These are phyloP conservation scores for Komagataella mondaviorum DNA, from an alignment of 805 yeast genomes.

Conservation along the genomic window DNA sequence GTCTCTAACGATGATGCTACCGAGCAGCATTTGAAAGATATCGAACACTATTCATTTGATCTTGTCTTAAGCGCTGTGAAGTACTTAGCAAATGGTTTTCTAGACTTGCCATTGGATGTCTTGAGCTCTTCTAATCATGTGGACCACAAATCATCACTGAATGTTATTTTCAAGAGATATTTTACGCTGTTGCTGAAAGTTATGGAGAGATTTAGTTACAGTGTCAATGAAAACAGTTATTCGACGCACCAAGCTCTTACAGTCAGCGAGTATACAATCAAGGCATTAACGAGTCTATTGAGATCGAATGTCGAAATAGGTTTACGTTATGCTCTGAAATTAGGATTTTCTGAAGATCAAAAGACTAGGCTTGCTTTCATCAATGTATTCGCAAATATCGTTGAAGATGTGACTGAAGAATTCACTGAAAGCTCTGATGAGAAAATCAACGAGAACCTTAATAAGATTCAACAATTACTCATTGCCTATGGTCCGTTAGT, in stretches of 20 bases:
- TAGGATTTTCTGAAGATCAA: conserved; percentile 60
- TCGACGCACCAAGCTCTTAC: conserved; percentile 37
- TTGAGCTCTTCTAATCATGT: conserved; percentile 42
- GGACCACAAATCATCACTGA: conserved; percentile 8
- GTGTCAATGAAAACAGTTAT: conserved; percentile 8
- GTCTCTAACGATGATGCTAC: not conserved
- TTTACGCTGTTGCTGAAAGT: conserved; percentile 47
- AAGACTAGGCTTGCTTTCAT: conserved; percentile 61
- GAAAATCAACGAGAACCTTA: conserved; percentile 2
- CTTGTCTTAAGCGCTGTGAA: conserved; percentile 52
- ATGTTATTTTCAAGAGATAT: conserved; percentile 54
- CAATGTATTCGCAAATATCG: conserved; percentile 63
- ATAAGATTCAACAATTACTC: not conserved
- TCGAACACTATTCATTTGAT: conserved; percentile 37
- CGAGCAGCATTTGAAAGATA: conserved; percentile 19
- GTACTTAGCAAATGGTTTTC: conserved; percentile 41
- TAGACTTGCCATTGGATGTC: conserved; percentile 43
- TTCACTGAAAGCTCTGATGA: conserved; percentile 4
- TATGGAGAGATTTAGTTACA: conserved; percentile 27
- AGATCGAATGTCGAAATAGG: conserved; percentile 70
- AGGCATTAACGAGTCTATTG: conserved; percentile 53
- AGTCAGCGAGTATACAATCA: conserved; percentile 50
- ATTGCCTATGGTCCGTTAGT: not conserved
- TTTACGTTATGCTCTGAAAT: conserved; percentile 57
- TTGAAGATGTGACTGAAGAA: conserved; percentile 14